Evolutionary conservation across 768 basidiomycete species (phyloP), one percentile per base, ranked within the genome.

Genomic region (Pleurotus platypus): DNA sequence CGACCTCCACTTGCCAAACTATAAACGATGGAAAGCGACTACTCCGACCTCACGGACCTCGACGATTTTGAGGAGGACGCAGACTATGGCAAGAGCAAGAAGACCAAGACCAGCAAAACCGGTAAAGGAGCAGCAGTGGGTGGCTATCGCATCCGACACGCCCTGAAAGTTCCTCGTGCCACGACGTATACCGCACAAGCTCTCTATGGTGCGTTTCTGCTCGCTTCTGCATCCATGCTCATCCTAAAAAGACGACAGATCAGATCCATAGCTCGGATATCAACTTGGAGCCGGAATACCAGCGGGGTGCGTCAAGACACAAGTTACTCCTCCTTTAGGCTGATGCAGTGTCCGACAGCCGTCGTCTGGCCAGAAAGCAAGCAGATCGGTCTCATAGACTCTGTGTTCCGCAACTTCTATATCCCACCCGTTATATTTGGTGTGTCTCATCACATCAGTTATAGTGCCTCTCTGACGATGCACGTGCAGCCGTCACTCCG

Each of bases 211-310:
- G 12, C 55, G 74, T 64, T 35, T 24, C 27, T n/a, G 5, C 30
- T 35, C 37, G 15, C 27, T 37, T 15, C 20, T 50, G 4, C 7
- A n/a, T 13, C 37, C 3, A 4, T 15, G 6, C 1, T 27, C 15
- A 24, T 7, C 15, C 24, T 5, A n/a, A 27, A 30, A 30, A 50
- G 48, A 27, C 3, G 3, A 30, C 15, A 89, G 89, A 89, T 54
- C 86, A 90, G 67, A 80, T 90, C 35, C 69, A 78, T 49, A 73
- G 69, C n/a, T 72, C 72, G 2, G 86, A 89, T 55, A 87, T 92
- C 50, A 75, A 88, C 63, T 69, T 90, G 6, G 83, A 90, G 43
- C 86, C 89, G 0, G 90, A 90, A 39, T 92, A 92, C 64, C 90
- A 92, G 64, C 81, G 89, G 65, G 89, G 86, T 85, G 54, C 13